These are phyloP conservation scores for Aspergillus aculeatinus DNA, from an alignment of 2,329 filamentous ascomycete genomes.

Conservation along the genomic window DNA sequence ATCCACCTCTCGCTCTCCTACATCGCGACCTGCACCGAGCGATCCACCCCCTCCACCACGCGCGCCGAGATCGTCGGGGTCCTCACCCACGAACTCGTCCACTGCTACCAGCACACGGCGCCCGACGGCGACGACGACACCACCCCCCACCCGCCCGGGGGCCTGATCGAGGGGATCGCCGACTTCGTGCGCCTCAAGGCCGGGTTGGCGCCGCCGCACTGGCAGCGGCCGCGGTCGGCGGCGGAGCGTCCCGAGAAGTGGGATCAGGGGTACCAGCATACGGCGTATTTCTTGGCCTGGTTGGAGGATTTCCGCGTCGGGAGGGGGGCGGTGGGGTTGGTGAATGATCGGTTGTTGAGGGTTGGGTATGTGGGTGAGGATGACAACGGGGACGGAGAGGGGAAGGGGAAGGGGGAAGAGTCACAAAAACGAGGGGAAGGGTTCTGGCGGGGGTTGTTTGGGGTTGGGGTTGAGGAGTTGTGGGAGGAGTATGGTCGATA, in stretches of 20 bases:
- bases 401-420: slow-evolving; percentile 1
- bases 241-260: slow-evolving; percentile 61
- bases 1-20: slow-evolving; percentile 84
- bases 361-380: slow-evolving; percentile 37
- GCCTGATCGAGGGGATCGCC: slow-evolving; percentile 85
- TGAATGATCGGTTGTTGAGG: slow-evolving; percentile 40
- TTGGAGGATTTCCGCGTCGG: slow-evolving; percentile 71
- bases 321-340: slow-evolving; percentile 63
- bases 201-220: slow-evolving; percentile 75
- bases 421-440: slow-evolving; percentile 6
- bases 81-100: slow-evolving; percentile 87
- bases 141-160: slow-evolving; percentile 55
- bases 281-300: slow-evolving; percentile 87
- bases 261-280: slow-evolving; percentile 88
- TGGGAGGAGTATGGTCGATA: slow-evolving; percentile 70
- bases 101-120: slow-evolving; percentile 85
- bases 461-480: slow-evolving; percentile 63
- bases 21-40: slow-evolving; percentile 47
- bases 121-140: slow-evolving; percentile 34
- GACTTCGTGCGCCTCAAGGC: slow-evolving; percentile 85
- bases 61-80: slow-evolving; percentile 73
- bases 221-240: slow-evolving; percentile 57
- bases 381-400: slow-evolving; percentile 15
- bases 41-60: slow-evolving; percentile 22
- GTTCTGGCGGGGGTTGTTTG: slow-evolving; percentile 57